Percentiles rank a stretch among this genome's conserved stretches.
Conservation (phyloP, 331 rosid species). For the Stylosanthes scabra region DNA sequence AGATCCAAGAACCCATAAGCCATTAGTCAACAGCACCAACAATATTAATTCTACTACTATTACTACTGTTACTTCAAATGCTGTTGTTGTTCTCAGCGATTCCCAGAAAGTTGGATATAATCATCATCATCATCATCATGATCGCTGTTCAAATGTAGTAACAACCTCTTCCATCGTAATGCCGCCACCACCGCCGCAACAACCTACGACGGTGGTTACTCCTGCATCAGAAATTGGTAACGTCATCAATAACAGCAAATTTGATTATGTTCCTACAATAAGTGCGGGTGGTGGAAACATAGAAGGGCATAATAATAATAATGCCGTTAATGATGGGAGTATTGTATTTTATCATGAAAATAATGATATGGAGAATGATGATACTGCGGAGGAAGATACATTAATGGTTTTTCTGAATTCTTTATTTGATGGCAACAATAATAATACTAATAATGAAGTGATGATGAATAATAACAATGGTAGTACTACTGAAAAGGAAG, state of each 20-base stretch:
- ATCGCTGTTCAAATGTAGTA: slow-evolving; percentile 20
- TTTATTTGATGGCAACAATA: slow-evolving; percentile 49
- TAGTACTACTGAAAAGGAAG: too few relatives aligned
- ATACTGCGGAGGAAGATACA: slow-evolving; percentile 37
- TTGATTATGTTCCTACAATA: background rate
- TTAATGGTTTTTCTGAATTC: slow-evolving; percentile 61
- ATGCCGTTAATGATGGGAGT: too few relatives aligned
- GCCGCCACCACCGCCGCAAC: background rate
- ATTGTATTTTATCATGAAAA: too few relatives aligned
- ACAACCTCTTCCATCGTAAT: slow-evolving; percentile 11
- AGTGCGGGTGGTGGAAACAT: background rate
- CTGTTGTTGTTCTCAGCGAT: too few relatives aligned
- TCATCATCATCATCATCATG: background rate
- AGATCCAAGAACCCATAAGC: slow-evolving; percentile 96
- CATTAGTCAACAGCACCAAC: slow-evolving; percentile 36
- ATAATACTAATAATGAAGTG: background rate
- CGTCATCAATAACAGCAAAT: background rate
- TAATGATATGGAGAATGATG: too few relatives aligned
- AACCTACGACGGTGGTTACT: background rate
- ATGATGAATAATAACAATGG: background rate
- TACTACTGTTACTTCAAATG: background rate
- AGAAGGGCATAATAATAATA: background rate
- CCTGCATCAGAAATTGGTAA: background rate
- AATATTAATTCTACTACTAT: too few relatives aligned
- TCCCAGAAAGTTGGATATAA: too few relatives aligned